Base-by-base conservation (phyloP, 176 grass and related monocot species). In the Areca catechu region DNA sequence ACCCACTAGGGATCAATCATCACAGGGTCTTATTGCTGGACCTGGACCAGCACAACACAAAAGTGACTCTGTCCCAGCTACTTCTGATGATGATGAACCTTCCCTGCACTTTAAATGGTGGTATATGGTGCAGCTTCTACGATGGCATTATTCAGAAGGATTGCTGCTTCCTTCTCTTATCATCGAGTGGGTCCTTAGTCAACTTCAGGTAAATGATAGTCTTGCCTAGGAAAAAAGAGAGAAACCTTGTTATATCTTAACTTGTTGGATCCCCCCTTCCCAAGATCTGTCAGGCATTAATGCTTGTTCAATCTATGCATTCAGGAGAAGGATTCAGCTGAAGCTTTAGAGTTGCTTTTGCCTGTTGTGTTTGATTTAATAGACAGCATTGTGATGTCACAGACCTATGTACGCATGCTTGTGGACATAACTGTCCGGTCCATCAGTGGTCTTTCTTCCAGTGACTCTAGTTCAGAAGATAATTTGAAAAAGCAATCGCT, bases 101-200 rank as follows among this genome's bases (percentile, higher is more conserved):
- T 75, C 77, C 24, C 69, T 98, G 53, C 69, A 89, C 51, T 85
- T 85, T 60, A 98, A 89, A 79, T 98, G 88, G 94, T 69, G 76
- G 19, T 98, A 98, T 83, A 93, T 89, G 84, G 79, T 92, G 22
- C 78, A 78, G 51, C 88, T 98, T 69, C 65, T 96, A 47, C 75
- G 84, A 67, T 96, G 92, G 92, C 92, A 96, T 90, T 79, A 84
- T 51, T 63, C 86, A 49, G 92, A 96, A 84, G 83, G 82, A 30
- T 70, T 96, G 62, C 74, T 96, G 73, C 68, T 82, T 71, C 92
- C 86, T 1, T 82, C 86, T 4, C 73, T 86, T 18, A 79, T 96
- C 52, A 80, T 85, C 15, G 92, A 96, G 60, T 81, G 88, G 71
- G 58, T 89, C 66, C 75, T 80, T 65, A 71, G 63, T 72, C 88